Percentiles rank a stretch among this genome's conserved stretches.
These are phyloP conservation scores for Hypoxylon sp. DNA, from an alignment of 2,329 filamentous ascomycete species.

Conservation along the genomic window DNA sequence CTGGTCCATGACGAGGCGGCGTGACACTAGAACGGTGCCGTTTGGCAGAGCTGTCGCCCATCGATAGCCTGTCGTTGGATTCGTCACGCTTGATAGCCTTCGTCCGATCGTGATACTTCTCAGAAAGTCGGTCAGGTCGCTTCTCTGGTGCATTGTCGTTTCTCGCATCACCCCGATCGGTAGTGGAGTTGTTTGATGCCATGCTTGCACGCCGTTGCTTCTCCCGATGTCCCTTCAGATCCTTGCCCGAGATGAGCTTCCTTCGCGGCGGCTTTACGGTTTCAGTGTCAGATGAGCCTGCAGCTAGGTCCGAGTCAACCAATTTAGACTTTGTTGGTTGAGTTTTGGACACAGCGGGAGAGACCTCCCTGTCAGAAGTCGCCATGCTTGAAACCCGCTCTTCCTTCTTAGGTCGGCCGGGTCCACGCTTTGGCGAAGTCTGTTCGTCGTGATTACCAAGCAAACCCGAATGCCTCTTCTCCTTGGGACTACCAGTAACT, in stretches of 20 bases:
- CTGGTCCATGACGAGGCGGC: constrained; percentile 65
- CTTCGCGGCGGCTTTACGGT: constrained; percentile 70
- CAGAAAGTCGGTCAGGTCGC: constrained; percentile 58
- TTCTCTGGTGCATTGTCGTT: constrained; percentile 65
- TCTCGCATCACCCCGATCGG: constrained; percentile 64
- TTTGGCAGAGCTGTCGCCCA: constrained; percentile 67
- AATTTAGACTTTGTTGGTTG: constrained; percentile 63
- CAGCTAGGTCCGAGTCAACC: constrained; percentile 65
- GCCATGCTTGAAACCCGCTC: constrained; percentile 62
- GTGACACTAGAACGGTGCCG: constrained; percentile 70
- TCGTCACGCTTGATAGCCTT: constrained; percentile 73
- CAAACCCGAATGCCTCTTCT: constrained; percentile 62
- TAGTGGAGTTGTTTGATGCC: constrained; percentile 67
- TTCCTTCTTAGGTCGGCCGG: constrained; percentile 68
- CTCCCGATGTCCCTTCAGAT: constrained; percentile 70
- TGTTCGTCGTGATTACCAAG: constrained; percentile 62
- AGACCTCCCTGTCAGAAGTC: constrained; percentile 66
- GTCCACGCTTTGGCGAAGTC: constrained; percentile 63
- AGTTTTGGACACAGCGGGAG: constrained; percentile 61
- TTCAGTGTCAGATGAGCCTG: constrained; percentile 68
- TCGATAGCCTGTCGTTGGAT: constrained; percentile 66
- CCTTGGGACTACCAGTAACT: constrained; percentile 59
- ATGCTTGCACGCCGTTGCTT: constrained; percentile 70
- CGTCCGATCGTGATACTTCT: constrained; percentile 70
- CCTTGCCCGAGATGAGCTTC: constrained; percentile 73